Base-by-base conservation (phyloP, 306 rosid species). In the Vigna hirtella region DNA sequence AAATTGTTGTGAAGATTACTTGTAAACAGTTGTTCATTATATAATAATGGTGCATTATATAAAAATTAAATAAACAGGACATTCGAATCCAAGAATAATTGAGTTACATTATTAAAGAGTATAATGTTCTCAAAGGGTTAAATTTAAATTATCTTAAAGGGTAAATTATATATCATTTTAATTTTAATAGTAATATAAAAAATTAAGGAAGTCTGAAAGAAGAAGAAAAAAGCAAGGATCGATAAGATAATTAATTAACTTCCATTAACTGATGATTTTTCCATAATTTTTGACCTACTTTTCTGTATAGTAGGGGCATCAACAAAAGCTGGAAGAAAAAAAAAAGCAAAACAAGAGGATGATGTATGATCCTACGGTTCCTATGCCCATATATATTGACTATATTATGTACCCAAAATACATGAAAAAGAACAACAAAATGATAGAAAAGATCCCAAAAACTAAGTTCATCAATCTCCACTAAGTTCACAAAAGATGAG, bases 351-450 rank as follows among this genome's bases (percentile, higher is more conserved):
- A 66, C 56, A 69, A 9, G 70, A 69, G 74, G 50, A 38, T 67
- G 66, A 15, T 82, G 68, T 85, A 38, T 74, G 70, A 51, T 71
- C 71, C 89, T 85, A 79, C 75, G 70, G 67, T 84, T 85, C 85
- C 89, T 79, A 79, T 45, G 81, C 83, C 88, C 87, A 70, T 76
- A 70, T 70, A 81, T 71, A 42, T 42, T 42, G 48, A 61, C 73
- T 79, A 75, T 79, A 75, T 53, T 86, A 85, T 89, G 83, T 88
- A 91, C 93, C 78, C 81, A 77, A 80, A 82, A 81, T 24, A 73
- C 76, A 66, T 65, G 7, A 36, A 36, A 24, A 70, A 61, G 5
- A 72, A 36, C 73, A 72, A 14, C 70, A 48, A 61, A 66, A 62
- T 45, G 57, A 68, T 53, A 63, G 16, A 72, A 9, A 42, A 43